These are phyloP conservation scores for Strobilomyces dryophilus DNA, from an alignment of 768 basidiomycete species.

Conservation along the genomic window DNA sequence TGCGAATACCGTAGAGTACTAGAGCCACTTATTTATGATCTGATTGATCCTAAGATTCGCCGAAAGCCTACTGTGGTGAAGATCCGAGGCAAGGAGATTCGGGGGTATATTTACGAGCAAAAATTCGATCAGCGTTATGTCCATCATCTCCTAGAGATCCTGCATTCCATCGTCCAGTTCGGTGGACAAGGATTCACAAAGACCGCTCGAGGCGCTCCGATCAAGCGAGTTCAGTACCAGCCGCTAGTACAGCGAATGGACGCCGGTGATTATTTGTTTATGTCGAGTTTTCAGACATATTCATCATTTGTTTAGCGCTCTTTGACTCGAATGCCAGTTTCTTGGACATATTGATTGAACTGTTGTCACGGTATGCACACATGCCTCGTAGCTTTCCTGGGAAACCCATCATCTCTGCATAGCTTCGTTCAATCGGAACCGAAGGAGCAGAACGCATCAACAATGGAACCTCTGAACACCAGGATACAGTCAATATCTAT, in stretches of 20 bases:
- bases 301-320: conserved; percentile 19
- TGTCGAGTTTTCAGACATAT: neutral
- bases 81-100: conserved; percentile 62
- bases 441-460: conserved; percentile 37
- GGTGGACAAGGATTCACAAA: conserved; percentile 88
- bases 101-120: conserved; percentile 63
- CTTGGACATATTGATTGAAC: conserved; percentile 69
- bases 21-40: conserved; percentile 79
- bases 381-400: conserved; percentile 8
- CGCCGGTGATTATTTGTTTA: conserved; percentile 39
- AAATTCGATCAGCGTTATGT: conserved; percentile 75
- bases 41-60: conserved; percentile 66
- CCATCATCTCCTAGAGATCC: conserved; percentile 69
- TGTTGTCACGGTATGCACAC: conserved; percentile 70
- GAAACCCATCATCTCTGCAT: conserved; percentile 2
- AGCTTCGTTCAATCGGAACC: conserved; percentile 84
- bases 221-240: conserved; percentile 62
- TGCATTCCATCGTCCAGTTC: conserved; percentile 76
- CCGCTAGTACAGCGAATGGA: conserved; percentile 61
- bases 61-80: conserved; percentile 47
- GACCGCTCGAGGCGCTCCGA: conserved; percentile 57
- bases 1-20: conserved; percentile 55
- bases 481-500: conserved; percentile 69
- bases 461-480: conserved; percentile 60
- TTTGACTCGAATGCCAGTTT: conserved; percentile 61